phyloP scores from a whole-genome alignment of 495 filamentous ascomycete species.

The Aspergillus sparsus region DNA sequence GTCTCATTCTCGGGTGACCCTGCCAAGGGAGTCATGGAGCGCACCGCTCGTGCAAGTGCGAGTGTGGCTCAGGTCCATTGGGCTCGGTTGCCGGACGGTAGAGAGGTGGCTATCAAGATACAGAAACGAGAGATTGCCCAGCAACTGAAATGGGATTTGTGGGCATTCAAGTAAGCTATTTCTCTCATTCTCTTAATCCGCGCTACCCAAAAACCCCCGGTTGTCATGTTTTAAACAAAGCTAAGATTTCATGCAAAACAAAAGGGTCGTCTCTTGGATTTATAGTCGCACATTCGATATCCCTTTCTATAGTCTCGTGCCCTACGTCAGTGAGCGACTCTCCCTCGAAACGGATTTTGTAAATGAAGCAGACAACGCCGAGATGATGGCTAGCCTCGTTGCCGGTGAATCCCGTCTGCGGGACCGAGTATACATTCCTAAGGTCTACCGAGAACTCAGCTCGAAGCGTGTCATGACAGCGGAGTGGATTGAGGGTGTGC shows the following conservation, averaged over 20 bases:
- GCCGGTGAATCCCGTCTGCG: slow-evolving; percentile 73
- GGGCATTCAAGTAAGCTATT: slow-evolving; percentile 81
- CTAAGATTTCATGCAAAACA: slow-evolving; percentile 20
- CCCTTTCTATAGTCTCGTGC: slow-evolving; percentile 83
- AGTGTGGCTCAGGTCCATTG: slow-evolving; percentile 97
- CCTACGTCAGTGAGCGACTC: slow-evolving; percentile 84
- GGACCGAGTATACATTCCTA: slow-evolving; percentile 82
- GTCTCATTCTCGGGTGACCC: slow-evolving; percentile 71
- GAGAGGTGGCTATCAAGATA: slow-evolving; percentile 92
- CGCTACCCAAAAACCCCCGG: background rate
- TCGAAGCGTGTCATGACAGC: slow-evolving; percentile 87
- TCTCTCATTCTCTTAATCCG: background rate
- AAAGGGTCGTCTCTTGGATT: slow-evolving; percentile 68
- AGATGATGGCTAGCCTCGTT: slow-evolving; percentile 76
- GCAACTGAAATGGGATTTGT: slow-evolving; percentile 91
- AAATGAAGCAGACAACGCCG: slow-evolving; percentile 86
- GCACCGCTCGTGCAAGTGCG: slow-evolving; percentile 80
- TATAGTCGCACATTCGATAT: slow-evolving; percentile 85
- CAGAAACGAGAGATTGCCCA: slow-evolving; percentile 92
- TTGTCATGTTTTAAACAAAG: background rate
- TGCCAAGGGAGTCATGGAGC: slow-evolving; percentile 81
- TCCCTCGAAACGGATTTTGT: slow-evolving; percentile 91
- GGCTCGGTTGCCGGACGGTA: slow-evolving; percentile 79
- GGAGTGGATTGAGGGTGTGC: slow-evolving; percentile 94
- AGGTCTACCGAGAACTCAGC: slow-evolving; percentile 77